Evolutionary conservation across 805 yeast species (phyloP).

Genomic region (Cyberlindnera bimundalis): DNA sequence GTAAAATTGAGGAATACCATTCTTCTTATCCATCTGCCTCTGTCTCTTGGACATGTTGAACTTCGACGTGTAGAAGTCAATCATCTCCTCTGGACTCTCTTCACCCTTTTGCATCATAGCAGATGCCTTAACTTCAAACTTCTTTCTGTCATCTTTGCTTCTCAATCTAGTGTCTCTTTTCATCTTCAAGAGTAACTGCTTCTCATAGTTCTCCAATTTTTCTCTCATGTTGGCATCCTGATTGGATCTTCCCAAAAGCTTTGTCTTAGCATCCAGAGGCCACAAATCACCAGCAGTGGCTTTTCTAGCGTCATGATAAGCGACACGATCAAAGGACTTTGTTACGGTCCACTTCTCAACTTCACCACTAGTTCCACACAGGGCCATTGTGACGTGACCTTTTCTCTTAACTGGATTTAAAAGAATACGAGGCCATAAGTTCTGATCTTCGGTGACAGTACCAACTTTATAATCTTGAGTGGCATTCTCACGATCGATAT

Average conservation of each 20-base stretch:
- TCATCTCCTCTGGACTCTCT: slow-evolving; percentile 23
- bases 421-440: slow-evolving; percentile 70
- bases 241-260: slow-evolving; percentile 35
- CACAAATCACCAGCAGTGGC: slow-evolving; percentile 82
- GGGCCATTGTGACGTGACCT: slow-evolving; percentile 75
- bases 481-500: slow-evolving; percentile 34
- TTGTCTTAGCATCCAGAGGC: slow-evolving; percentile 67
- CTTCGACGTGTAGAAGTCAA: slow-evolving; percentile 23
- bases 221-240: slow-evolving; percentile 28
- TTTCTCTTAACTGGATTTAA: slow-evolving; percentile 71
- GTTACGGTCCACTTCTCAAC: slow-evolving; percentile 88
- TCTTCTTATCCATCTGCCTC: slow-evolving; percentile 25
- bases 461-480: slow-evolving; percentile 23
- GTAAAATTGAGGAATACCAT: slow-evolving; percentile 7
- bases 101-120: slow-evolving; percentile 14
- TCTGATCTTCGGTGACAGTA: slow-evolving; percentile 22
- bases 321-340: slow-evolving; percentile 66
- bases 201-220: slow-evolving; percentile 34
- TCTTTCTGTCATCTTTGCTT: slow-evolving; percentile 17
- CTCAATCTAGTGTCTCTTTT: slow-evolving; percentile 17
- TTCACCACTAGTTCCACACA: slow-evolving; percentile 76
- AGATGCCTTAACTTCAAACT: slow-evolving; percentile 13
- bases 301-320: slow-evolving; percentile 89
- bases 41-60: slow-evolving; percentile 27
- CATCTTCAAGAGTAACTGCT: slow-evolving; percentile 22